Evolutionary conservation across 768 basidiomycete genomes (phyloP).

Genomic region (Tulasnella sp.): DNA sequence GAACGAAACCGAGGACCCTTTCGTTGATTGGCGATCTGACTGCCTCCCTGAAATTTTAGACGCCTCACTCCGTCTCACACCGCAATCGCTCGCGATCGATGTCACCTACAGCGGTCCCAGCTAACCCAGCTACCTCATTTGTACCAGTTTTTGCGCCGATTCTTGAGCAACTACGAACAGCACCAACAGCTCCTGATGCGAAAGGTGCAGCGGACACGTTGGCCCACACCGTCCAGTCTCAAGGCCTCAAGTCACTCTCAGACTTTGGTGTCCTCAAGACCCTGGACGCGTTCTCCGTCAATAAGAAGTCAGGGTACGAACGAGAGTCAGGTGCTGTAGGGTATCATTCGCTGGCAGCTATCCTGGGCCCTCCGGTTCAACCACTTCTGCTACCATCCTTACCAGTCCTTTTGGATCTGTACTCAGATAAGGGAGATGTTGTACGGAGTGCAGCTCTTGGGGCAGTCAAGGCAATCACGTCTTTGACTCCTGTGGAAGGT

Average conservation of each 20-base stretch:
- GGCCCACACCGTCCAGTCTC: constrained; percentile 54
- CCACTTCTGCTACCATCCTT: constrained; percentile 69
- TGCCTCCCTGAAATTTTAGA: too few species aligned
- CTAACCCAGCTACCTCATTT: too few species aligned
- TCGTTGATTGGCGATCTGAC: too few species aligned
- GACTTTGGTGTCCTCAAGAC: constrained; percentile 48
- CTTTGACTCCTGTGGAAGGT: constrained; percentile 68
- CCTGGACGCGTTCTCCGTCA: constrained; percentile 55
- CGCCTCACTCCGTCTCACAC: too few species aligned
- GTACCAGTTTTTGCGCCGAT: constrained; percentile 27
- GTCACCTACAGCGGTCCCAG: not conserved
- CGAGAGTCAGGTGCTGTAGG: constrained; percentile 77
- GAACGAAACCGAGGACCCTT: too few species aligned
- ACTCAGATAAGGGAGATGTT: constrained; percentile 89
- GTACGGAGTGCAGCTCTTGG: constrained; percentile 68
- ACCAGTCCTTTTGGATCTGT: constrained; percentile 63
- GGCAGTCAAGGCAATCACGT: constrained; percentile 71
- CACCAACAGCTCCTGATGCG: constrained; percentile 66
- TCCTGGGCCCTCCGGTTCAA: constrained; percentile 55
- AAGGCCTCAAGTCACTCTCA: constrained; percentile 45
- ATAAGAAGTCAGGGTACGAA: constrained; percentile 70
- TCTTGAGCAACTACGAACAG: constrained; percentile 40
- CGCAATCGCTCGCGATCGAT: not conserved
- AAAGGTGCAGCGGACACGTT: constrained; percentile 73
- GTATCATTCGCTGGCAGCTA: constrained; percentile 56